These are phyloP conservation scores for Xylaria intraflava DNA, from an alignment of 495 filamentous ascomycete genomes.

Conservation along the genomic window DNA sequence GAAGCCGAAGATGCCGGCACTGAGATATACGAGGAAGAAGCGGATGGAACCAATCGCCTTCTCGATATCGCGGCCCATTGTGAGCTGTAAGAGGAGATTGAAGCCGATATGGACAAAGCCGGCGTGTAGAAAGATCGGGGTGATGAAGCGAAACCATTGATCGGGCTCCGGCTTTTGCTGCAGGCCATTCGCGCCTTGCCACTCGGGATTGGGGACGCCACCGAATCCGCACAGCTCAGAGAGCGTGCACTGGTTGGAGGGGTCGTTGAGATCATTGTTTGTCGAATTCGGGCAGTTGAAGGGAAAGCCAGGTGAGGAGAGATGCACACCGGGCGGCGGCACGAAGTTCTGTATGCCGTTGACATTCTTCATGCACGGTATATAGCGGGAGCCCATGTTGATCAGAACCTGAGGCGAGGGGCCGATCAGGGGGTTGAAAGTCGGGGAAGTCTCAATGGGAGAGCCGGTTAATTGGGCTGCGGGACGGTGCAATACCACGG, in stretches of 20 bases:
- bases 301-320: constrained; percentile 13
- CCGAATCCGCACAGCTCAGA: constrained; percentile 75
- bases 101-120: constrained; percentile 92
- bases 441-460: constrained; percentile 78
- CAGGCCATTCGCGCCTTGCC: constrained; percentile 31
- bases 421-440: constrained; percentile 95
- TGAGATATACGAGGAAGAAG: constrained; percentile 82
- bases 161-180: constrained; percentile 55
- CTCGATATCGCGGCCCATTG: constrained; percentile 86
- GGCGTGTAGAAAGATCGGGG: constrained; percentile 90
- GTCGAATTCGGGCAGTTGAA: constrained; percentile 79
- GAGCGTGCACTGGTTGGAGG: constrained; percentile 57
- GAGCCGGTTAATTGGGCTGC: constrained; percentile 55
- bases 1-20: constrained; percentile 91
- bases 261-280: constrained; percentile 35
- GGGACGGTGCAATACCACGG: neutral
- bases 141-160: constrained; percentile 95
- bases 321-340: constrained; percentile 6
- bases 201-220: constrained; percentile 60
- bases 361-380: constrained; percentile 88
- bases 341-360: constrained; percentile 52
- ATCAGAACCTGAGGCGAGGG: constrained; percentile 85
- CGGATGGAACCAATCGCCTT: constrained; percentile 75
- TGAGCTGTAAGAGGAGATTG: constrained; percentile 86
- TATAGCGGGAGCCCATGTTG: constrained; percentile 91